A percentile compares a stretch with the other conserved stretches of the same genome.
Conservation (phyloP, 495 filamentous ascomycete species). For the Daldinia loculata region DNA sequence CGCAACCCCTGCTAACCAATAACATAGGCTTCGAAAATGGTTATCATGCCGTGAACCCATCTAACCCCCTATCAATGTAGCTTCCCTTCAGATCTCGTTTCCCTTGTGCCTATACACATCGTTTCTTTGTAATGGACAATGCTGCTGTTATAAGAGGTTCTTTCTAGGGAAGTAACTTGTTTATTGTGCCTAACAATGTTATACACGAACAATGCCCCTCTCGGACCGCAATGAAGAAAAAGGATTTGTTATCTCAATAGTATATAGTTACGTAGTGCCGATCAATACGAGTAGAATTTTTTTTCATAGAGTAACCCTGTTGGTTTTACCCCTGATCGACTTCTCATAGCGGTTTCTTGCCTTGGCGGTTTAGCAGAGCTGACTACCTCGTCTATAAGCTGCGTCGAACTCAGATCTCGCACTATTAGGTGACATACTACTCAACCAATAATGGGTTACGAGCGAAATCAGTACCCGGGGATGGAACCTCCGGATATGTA, state of each 20-base stretch:
- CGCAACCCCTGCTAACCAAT: conserved; percentile 5
- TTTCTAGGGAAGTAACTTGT: neutral
- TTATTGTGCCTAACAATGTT: conserved; percentile 16
- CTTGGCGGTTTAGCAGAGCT: conserved; percentile 26
- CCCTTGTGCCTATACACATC: neutral
- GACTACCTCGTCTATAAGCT: conserved; percentile 13
- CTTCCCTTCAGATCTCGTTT: neutral
- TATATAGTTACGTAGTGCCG: neutral
- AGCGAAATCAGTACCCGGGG: neutral
- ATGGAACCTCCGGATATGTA: conserved; percentile 9
- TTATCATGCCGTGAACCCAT: neutral
- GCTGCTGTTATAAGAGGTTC: conserved; percentile 9
- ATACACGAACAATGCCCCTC: neutral
- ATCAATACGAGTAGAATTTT: neutral
- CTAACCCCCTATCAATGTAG: neutral
- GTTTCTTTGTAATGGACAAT: conserved; percentile 25
- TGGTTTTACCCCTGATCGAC: neutral
- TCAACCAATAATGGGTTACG: neutral
- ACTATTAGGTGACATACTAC: conserved; percentile 10
- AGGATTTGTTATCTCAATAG: neutral
- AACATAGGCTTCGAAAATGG: neutral
- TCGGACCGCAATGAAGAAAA: neutral
- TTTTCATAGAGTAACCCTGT: neutral
- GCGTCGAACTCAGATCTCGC: neutral
- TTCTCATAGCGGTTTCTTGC: neutral